phyloP scores from a whole-genome alignment of 176 grass and related monocot genomes.

The Leersia perrieri region DNA sequence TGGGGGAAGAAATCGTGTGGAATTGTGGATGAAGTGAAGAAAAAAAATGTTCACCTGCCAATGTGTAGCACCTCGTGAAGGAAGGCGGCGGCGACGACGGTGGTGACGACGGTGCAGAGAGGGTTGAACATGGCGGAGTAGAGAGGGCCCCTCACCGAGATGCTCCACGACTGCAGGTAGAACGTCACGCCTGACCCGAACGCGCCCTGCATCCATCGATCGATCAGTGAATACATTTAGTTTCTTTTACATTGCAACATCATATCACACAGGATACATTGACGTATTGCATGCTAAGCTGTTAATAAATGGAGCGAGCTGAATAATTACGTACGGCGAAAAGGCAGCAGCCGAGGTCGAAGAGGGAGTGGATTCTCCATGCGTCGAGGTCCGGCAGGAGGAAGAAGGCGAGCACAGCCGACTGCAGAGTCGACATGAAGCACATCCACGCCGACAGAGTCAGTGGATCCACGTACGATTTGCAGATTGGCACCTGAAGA shows the following conservation, averaged over 20 bases:
- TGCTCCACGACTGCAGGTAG: constrained; percentile 74
- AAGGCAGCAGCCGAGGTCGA: constrained; percentile 42
- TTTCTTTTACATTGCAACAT: too few relatives aligned
- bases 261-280: too few relatives aligned
- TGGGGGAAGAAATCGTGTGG: too few relatives aligned
- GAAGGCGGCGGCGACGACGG: constrained; percentile 32
- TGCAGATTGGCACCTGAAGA: constrained; percentile 61
- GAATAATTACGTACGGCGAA: too few relatives aligned
- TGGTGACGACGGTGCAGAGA: constrained; percentile 55
- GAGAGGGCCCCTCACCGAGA: constrained; percentile 57
- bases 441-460: constrained; percentile 69
- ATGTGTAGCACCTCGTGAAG: constrained; percentile 59
- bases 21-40: not conserved
- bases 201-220: constrained; percentile 58
- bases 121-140: constrained; percentile 83
- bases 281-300: too few relatives aligned
- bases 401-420: constrained; percentile 37
- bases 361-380: constrained; percentile 53
- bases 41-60: constrained; percentile 45
- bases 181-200: constrained; percentile 61
- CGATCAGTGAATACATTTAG: too few relatives aligned
- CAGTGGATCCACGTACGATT: constrained; percentile 57
- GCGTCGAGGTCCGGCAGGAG: constrained; percentile 27
- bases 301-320: not conserved
- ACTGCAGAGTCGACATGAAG: constrained; percentile 53